Evolutionary conservation across 83 land plant species (phyloP).

Genomic region (Picea mariana): DNA sequence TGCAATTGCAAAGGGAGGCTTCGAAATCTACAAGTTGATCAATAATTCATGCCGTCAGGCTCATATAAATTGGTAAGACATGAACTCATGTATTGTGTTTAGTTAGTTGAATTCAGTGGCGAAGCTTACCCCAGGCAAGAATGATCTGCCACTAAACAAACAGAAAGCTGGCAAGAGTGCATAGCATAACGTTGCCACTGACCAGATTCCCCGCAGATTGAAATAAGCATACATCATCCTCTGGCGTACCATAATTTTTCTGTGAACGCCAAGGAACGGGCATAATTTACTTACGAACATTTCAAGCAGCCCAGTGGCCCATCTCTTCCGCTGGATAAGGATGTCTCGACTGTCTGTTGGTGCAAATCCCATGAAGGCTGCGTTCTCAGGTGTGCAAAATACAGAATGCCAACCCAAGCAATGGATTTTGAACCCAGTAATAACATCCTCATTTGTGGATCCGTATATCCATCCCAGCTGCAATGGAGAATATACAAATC

Average conservation of each 20-base stretch:
- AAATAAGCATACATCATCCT: conserved; percentile 26
- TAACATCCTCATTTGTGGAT: conserved; percentile 19
- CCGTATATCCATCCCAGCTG: conserved; percentile 33
- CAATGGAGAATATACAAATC: not conserved
- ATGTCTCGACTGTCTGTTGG: conserved; percentile 11
- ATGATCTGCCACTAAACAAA: no score
- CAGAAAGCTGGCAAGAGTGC: not conserved
- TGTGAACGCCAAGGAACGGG: conserved; percentile 19
- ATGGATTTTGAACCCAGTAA: conserved; percentile 28
- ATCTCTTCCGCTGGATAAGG: conserved; percentile 21
- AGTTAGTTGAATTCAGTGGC: no score
- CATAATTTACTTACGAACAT: conserved; percentile 26
- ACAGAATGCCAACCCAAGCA: conserved; percentile 45
- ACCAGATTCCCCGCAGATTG: conserved; percentile 22
- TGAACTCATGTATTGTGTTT: no score
- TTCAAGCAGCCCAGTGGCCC: conserved; percentile 27
- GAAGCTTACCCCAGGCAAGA: no score
- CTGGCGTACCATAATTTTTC: conserved; percentile 13
- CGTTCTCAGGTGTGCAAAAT: conserved; percentile 25
- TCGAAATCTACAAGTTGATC: no score
- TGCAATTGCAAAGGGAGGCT: no score
- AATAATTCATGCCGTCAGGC: no score
- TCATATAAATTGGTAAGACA: no score
- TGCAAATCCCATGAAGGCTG: conserved; percentile 32
- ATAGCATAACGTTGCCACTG: conserved; percentile 24